Evolutionary conservation across 257 asterid species (phyloP).

Genomic region (Gentiana straminea): DNA sequence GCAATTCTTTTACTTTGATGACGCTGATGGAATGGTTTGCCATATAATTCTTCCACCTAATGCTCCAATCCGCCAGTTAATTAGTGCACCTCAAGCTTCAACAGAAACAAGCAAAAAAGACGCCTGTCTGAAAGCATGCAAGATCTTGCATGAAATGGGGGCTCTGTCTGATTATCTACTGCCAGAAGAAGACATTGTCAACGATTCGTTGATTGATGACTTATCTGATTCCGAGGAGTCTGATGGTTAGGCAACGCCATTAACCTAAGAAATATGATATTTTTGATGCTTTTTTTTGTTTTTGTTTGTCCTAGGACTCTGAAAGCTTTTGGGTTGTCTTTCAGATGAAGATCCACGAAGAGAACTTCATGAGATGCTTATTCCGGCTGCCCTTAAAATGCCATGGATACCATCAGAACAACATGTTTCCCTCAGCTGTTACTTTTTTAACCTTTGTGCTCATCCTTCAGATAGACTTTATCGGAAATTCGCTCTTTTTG

Average conservation of each 20-base stretch:
- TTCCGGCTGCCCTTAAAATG: conserved; percentile 68
- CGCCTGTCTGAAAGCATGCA: conserved; percentile 92
- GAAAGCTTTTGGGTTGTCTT: conserved; percentile 6
- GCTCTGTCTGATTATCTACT: conserved; percentile 87
- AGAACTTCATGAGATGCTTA: conserved; percentile 89
- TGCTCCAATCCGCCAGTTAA: conserved; percentile 69
- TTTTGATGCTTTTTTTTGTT: background rate
- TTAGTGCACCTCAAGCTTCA: conserved; percentile 59
- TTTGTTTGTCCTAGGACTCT: conserved; percentile 5
- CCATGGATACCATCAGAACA: conserved; percentile 45
- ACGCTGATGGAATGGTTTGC: conserved; percentile 67
- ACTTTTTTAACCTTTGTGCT: conserved; percentile 55
- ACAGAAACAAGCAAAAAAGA: conserved; percentile 70
- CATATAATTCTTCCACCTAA: conserved; percentile 72
- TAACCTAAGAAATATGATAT: background rate
- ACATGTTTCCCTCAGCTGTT: conserved; percentile 44
- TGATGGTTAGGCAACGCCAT: conserved; percentile 41
- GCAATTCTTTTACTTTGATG: conserved; percentile 54
- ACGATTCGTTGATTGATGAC: conserved; percentile 35
- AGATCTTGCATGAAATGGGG: conserved; percentile 73
- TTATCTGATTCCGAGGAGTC: conserved; percentile 47
- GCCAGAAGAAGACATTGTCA: conserved; percentile 54
- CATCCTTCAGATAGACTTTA: conserved; percentile 70
- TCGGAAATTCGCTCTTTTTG: conserved; percentile 64
- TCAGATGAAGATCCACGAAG: conserved; percentile 55